Percentiles rank a stretch among this genome's conserved stretches.
These are phyloP conservation scores for Rauvolfia tetraphylla DNA, from an alignment of 257 asterid genomes.

Conservation along the genomic window DNA sequence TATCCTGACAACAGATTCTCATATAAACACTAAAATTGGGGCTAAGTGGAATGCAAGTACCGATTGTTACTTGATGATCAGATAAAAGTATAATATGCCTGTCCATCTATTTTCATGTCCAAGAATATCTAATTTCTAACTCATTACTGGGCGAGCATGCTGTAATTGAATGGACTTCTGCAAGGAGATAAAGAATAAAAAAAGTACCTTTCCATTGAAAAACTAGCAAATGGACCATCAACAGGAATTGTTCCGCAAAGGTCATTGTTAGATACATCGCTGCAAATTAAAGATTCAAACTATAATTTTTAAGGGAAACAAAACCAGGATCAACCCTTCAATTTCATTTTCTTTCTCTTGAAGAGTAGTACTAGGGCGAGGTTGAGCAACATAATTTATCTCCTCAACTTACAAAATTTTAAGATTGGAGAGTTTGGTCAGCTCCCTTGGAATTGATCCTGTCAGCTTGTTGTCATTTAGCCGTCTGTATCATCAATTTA, in stretches of 20 bases:
- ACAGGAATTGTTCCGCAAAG: constrained; percentile 91
- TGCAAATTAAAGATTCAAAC: constrained; percentile 31
- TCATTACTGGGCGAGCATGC: not conserved
- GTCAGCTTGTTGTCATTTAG: constrained; percentile 68
- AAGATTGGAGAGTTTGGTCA: constrained; percentile 63
- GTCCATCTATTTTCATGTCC: not conserved
- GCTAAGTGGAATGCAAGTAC: not conserved
- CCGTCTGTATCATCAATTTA: constrained; percentile 41
- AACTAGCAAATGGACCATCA: constrained; percentile 71
- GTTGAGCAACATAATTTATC: not conserved
- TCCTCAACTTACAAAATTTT: constrained; percentile 58
- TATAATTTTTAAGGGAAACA: constrained; percentile 7
- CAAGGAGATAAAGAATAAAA: constrained; percentile 11
- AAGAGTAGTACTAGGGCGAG: not conserved
- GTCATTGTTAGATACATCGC: constrained; percentile 76
- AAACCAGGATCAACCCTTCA: not conserved
- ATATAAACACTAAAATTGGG: not conserved
- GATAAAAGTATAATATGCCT: not conserved
- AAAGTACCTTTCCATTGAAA: constrained; percentile 77
- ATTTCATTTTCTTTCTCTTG: not conserved
- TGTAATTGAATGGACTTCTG: not conserved
- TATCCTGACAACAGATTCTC: not conserved
- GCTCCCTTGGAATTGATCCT: constrained; percentile 89
- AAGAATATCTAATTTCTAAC: not conserved
- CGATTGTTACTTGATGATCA: not conserved